Evolutionary conservation across 2,329 filamentous ascomycete species (phyloP).

Genomic region (Pyricularia sp.): DNA sequence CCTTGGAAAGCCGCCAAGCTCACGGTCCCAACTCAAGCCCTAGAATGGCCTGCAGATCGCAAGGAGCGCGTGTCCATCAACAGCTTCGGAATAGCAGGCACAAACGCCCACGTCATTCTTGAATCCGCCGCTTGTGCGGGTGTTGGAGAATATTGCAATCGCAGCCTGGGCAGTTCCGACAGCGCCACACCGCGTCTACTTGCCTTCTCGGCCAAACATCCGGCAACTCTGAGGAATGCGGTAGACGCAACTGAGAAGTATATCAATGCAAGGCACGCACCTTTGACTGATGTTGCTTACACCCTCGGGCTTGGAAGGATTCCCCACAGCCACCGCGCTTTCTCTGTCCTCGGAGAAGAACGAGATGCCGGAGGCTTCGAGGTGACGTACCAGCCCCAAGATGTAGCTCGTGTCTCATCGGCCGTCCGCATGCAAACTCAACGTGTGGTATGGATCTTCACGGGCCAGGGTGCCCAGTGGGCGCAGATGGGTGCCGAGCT

Average conservation of each 20-base stretch:
- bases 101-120: slow-evolving; percentile 22
- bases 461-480: slow-evolving; percentile 24
- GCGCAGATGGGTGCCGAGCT: slow-evolving; percentile 21
- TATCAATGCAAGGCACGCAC: background rate
- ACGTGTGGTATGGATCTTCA: slow-evolving; percentile 16
- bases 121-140: slow-evolving; percentile 1
- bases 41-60: slow-evolving; percentile 20
- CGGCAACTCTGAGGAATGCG: background rate
- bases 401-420: background rate
- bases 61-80: slow-evolving; percentile 20
- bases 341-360: background rate
- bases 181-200: background rate
- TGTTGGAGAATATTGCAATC: background rate
- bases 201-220: slow-evolving; percentile 9
- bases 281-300: background rate
- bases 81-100: slow-evolving; percentile 25
- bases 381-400: background rate
- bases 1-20: slow-evolving; percentile 17
- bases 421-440: background rate
- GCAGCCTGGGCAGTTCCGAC: background rate
- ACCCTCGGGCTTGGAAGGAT: background rate
- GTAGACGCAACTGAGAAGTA: background rate
- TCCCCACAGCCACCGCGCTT: background rate
- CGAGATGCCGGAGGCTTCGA: background rate
- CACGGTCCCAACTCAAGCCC: slow-evolving; percentile 18